Percentiles rank a stretch among this genome's conserved stretches.
phyloP scores from a whole-genome alignment of 192 early-diverging fungal genomes.

The Umbelopsis sp. region DNA sequence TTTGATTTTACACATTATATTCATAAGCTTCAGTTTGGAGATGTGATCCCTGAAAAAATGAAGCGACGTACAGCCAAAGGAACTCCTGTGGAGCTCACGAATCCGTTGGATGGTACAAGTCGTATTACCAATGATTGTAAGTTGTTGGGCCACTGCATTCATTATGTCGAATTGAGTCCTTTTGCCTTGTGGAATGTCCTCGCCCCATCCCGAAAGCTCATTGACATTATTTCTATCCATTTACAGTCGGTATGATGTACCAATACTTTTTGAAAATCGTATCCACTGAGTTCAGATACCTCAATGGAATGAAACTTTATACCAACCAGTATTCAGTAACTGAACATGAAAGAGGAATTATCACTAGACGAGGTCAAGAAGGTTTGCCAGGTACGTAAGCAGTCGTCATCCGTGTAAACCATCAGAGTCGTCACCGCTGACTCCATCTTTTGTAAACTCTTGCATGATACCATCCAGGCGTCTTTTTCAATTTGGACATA shows the following conservation, averaged over 20 bases:
- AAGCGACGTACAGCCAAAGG: conserved; percentile 18
- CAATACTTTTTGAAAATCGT: conserved; percentile 97
- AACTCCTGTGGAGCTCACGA: conserved; percentile 41
- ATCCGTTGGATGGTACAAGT: conserved; percentile 66
- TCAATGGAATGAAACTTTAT: conserved; percentile 65
- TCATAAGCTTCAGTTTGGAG: conserved; percentile 82
- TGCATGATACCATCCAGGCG: conserved; percentile 50
- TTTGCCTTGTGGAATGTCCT: background rate
- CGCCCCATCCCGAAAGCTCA: too few species aligned
- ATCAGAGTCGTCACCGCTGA: background rate
- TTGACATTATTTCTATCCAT: background rate
- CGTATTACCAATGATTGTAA: conserved; percentile 56
- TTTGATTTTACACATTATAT: conserved; percentile 86
- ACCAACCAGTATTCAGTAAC: conserved; percentile 97
- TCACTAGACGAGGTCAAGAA: background rate
- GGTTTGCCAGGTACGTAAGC: conserved; percentile 34
- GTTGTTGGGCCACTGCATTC: background rate
- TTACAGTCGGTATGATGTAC: conserved; percentile 65
- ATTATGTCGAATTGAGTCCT: background rate
- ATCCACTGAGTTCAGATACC: conserved; percentile 74
- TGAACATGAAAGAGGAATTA: conserved; percentile 73
- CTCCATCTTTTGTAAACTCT: background rate
- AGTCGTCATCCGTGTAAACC: background rate
- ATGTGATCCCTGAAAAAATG: conserved; percentile 23
- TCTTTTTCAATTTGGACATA: conserved; percentile 95